Base-by-base conservation (phyloP, 352 stramenopile species). In the Phytophthora macrochlamydospora region DNA sequence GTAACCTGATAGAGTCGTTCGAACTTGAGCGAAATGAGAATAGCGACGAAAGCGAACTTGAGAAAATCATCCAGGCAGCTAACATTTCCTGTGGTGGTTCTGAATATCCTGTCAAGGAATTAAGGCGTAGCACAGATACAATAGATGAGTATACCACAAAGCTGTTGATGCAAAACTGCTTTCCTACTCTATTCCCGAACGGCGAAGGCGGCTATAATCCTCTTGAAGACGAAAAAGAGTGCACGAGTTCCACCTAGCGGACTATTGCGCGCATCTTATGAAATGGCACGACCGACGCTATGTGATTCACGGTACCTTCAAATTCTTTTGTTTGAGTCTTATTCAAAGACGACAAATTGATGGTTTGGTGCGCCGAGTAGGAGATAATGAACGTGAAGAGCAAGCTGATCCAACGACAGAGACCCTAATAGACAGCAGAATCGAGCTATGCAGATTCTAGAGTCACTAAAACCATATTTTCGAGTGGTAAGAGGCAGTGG, bases 251-350 rank as follows among this genome's bases (percentile, higher is more conserved):
- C 53, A 4, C 18, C 18, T 24, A 24, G 18, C 18, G 18, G 58
- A 59, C 0, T 72, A 54, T 8, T 72, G 46, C 24, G 12, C 40
- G 0, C 59, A 62, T 37, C 11, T 72, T 3, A 64, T 72, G 52
- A 52, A 52, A 33, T 52, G 46, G 46, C 46, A 52, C 14, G 46
- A 52, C 12, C 12, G 46, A 33, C 18, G 46, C 4, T 37, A 38
- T 12, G 46, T 52, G 2, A 38, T 52, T 2, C 46, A 52, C 30
- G 7, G 46, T 12, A 68, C 42, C 0, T 68, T 73, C 50, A 73
- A 73, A 30, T 67, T 73, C 28, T 69, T 65, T 31, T 73, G 59
- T 13, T 28, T 73, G 28, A 65, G 68, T 24, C 11, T 73, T 3
- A 65, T 73, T 43, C 65, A 73, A 28, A 4, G 65, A 0, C 55